Base-by-base conservation (phyloP, 139 green algal genomes). In the Nannochloris sp. region DNA sequence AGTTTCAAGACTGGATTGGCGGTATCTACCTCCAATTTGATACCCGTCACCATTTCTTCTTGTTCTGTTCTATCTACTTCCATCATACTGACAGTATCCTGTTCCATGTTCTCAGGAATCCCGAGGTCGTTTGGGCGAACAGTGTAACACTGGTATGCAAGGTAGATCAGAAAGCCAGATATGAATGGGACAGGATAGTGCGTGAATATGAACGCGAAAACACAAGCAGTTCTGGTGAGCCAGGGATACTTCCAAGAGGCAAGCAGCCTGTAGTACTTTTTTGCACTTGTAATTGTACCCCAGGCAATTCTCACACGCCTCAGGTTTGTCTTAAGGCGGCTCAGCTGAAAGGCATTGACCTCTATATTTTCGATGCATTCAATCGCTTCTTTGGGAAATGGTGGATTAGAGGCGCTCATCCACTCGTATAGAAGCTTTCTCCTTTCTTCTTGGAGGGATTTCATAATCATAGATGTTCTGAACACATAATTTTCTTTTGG, bases 331-430 rank as follows among this genome's bases (percentile, higher is more conserved):
- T 58, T 36, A 18, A 43, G 21, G 4, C 70, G 65, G 27, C 34
- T 53, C 70, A 76, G 57, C 10, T 50, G 37, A 36, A 76, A 76
- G 31, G 44, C 57, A 48, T 76, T 68, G 36, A 57, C 48, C 37
- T 77, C 70, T 3, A 50, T 61, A 49, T 72, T 60, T 44, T 74
- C 23, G 19, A 78, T 53, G 3, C 23, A 37, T 57, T 62, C 31
- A 6, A 66, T 69, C 44, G 60, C 60, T 19, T 27, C 6, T 10
- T 25, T 59, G 18, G 37, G 19, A 44, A 78, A 63, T 53, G 60
- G 14, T 4, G 68, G 72, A 36, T 62, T 76, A 27, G 68, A 48
- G 15, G 15, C 58, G 9, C 66, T 60, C 68, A 78, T 54, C 72
- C 72, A 78, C 21, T 61, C 59, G 54, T 78, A 49, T 23, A 60